Conservation (phyloP, 2,329 filamentous ascomycete species). For the Botrytis hyacinthi region DNA sequence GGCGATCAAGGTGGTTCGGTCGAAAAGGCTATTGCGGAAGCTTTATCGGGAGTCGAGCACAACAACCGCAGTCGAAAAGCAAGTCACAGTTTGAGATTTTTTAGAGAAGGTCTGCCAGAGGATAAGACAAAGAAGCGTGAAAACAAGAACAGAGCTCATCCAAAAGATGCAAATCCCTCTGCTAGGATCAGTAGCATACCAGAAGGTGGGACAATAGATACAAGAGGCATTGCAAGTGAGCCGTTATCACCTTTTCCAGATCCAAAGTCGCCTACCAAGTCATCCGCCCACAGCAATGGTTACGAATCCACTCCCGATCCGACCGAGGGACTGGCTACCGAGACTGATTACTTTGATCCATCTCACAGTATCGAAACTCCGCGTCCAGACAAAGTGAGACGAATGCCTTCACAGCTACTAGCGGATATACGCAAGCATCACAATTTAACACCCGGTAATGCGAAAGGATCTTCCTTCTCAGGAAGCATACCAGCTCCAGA, state of each 20-base stretch:
- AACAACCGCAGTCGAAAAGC: constrained; percentile 65
- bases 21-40: constrained; percentile 63
- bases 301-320: constrained; percentile 13
- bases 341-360: constrained; percentile 34
- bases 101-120: constrained; percentile 63
- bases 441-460: constrained; percentile 36
- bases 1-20: constrained; percentile 58
- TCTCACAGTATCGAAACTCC: constrained; percentile 27
- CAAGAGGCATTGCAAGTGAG: constrained; percentile 14
- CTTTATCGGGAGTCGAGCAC: constrained; percentile 58
- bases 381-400: constrained; percentile 28
- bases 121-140: constrained; percentile 57
- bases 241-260: constrained; percentile 23
- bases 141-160: constrained; percentile 35
- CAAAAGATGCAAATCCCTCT: constrained; percentile 33
- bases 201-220: constrained; percentile 2
- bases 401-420: constrained; percentile 36
- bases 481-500: constrained; percentile 36
- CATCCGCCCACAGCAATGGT: background rate
- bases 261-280: background rate
- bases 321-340: constrained; percentile 28
- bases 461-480: constrained; percentile 38
- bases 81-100: constrained; percentile 65
- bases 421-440: constrained; percentile 38
- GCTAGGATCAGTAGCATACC: constrained; percentile 11